Evolutionary conservation across 768 basidiomycete genomes (phyloP).

Genomic region (Trichaptum fuscoviolaceum): DNA sequence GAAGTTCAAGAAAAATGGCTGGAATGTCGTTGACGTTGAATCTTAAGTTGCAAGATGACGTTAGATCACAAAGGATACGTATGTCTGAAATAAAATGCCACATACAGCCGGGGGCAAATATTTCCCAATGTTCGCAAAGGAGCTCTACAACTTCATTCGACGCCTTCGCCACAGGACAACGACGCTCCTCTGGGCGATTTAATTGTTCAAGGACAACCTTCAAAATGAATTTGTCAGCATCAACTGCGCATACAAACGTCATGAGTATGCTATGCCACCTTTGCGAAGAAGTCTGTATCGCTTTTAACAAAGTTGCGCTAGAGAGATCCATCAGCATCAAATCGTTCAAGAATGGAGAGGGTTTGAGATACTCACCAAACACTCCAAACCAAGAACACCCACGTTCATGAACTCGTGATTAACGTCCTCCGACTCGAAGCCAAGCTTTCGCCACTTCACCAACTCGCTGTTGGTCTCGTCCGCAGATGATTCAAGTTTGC

Average conservation of each 20-base stretch:
- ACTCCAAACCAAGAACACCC: conserved; percentile 78
- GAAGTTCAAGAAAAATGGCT: conserved; percentile 86
- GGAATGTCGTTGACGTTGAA: conserved; percentile 74
- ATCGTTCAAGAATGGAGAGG: background rate
- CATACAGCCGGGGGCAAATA: conserved; percentile 81
- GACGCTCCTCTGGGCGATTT: conserved; percentile 62
- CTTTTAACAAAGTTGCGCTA: conserved; percentile 53
- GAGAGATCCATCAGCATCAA: conserved; percentile 1
- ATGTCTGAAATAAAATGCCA: conserved; percentile 14
- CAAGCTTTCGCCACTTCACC: conserved; percentile 72
- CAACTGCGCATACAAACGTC: conserved; percentile 1
- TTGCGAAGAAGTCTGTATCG: conserved; percentile 69
- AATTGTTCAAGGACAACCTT: conserved; percentile 78
- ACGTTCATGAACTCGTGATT: conserved; percentile 72
- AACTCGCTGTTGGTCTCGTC: conserved; percentile 41
- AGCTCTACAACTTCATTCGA: conserved; percentile 85
- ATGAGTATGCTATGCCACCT: conserved; percentile 34
- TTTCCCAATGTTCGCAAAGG: conserved; percentile 79
- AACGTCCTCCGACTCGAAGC: conserved; percentile 72
- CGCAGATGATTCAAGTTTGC: conserved; percentile 48
- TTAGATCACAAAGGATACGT: conserved; percentile 2
- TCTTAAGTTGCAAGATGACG: conserved; percentile 34
- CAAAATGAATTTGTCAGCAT: conserved; percentile 8
- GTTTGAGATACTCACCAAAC: conserved; percentile 46
- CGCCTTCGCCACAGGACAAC: conserved; percentile 78